Evolutionary conservation across 805 yeast genomes (phyloP).

Genomic region (Pichia pseudocactophila): DNA sequence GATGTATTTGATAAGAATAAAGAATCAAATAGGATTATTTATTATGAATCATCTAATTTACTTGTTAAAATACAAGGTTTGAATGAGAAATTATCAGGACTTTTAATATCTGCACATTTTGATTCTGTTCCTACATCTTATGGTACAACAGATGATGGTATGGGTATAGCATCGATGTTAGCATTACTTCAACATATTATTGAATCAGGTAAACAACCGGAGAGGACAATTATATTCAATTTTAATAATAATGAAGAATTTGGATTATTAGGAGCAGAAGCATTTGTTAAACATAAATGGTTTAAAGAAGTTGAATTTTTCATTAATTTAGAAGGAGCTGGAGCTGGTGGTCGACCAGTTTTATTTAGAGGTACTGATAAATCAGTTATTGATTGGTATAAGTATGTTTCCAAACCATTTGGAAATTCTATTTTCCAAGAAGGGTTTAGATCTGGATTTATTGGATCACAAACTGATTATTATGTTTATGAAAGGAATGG

Average conservation of each 20-base stretch:
- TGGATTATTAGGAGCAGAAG: slow-evolving; percentile 73
- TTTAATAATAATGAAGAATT: slow-evolving; percentile 88
- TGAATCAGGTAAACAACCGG: slow-evolving; percentile 36
- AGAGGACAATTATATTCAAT: slow-evolving; percentile 68
- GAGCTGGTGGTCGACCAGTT: slow-evolving; percentile 80
- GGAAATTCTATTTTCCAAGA: slow-evolving; percentile 77
- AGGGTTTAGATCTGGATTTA: slow-evolving; percentile 66
- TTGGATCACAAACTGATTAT: slow-evolving; percentile 81
- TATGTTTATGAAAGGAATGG: slow-evolving; percentile 60
- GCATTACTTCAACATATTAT: slow-evolving; percentile 52
- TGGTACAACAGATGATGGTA: slow-evolving; percentile 91
- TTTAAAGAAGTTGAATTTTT: slow-evolving; percentile 50
- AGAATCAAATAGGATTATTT: slow-evolving; percentile 42
- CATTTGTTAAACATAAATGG: slow-evolving; percentile 71
- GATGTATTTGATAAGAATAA: slow-evolving; percentile 39
- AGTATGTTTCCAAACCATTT: slow-evolving; percentile 53
- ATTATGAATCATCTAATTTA: slow-evolving; percentile 78
- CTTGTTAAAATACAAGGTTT: slow-evolving; percentile 65
- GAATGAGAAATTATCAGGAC: slow-evolving; percentile 48
- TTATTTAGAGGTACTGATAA: slow-evolving; percentile 78
- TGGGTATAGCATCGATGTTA: slow-evolving; percentile 74
- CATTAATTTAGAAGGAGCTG: slow-evolving; percentile 85
- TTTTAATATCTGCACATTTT: slow-evolving; percentile 75
- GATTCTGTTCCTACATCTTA: slow-evolving; percentile 82
- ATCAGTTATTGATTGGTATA: slow-evolving; percentile 52